phyloP scores from a whole-genome alignment of 495 filamentous ascomycete genomes.

The Penicillium cinerascens region DNA sequence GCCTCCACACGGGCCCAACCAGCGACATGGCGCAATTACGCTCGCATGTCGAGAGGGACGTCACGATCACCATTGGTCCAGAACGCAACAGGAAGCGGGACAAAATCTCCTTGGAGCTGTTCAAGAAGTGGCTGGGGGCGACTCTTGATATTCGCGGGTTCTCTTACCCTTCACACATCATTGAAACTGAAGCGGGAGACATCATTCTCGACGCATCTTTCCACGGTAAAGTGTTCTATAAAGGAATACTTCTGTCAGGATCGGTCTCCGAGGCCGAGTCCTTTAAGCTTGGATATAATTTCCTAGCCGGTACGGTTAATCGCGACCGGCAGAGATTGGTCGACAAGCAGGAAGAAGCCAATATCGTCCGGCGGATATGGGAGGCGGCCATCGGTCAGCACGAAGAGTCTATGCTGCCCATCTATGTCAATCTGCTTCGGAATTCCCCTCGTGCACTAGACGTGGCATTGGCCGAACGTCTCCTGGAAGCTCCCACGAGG shows the following conservation, averaged over 20 bases:
- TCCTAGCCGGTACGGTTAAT: conserved; percentile 14
- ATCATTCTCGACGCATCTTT: conserved; percentile 17
- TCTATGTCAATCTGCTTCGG: conserved; percentile 21
- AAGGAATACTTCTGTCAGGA: conserved; percentile 13
- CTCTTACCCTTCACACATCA: conserved; percentile 7
- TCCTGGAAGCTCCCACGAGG: conserved; percentile 6
- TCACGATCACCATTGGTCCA: too few species aligned
- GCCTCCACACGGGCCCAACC: too few species aligned
- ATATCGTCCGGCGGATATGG: conserved; percentile 19
- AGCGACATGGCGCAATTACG: too few species aligned
- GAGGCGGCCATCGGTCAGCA: conserved; percentile 12
- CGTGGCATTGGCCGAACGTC: conserved; percentile 7
- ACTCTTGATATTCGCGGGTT: conserved; percentile 14
- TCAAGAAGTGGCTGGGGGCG: conserved; percentile 18
- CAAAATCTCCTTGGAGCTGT: background rate
- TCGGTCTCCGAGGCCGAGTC: background rate
- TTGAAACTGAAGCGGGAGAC: conserved; percentile 18
- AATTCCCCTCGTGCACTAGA: conserved; percentile 12
- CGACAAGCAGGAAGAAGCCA: conserved; percentile 9
- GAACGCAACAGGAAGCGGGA: too few species aligned
- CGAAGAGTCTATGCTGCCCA: conserved; percentile 1
- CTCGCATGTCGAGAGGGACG: too few species aligned
- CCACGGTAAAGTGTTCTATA: conserved; percentile 15
- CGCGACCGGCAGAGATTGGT: conserved; percentile 17
- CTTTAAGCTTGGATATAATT: conserved; percentile 23